Percentiles rank a stretch among this genome's conserved stretches.
phyloP scores from a whole-genome alignment of 768 basidiomycete genomes.

The Sutorius australiensis region DNA sequence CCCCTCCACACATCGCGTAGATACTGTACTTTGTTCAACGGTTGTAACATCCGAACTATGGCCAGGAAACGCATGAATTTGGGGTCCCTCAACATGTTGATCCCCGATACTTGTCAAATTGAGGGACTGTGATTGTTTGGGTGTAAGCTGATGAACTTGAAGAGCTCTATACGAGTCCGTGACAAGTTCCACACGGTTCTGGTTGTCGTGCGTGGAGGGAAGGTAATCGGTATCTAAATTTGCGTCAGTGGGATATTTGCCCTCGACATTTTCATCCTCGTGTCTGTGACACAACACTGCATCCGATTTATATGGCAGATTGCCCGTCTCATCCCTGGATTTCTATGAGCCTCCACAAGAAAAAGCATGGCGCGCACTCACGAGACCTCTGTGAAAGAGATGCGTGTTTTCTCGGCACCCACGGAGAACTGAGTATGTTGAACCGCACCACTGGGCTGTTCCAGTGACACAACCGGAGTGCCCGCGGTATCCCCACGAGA shows the following conservation, averaged over 20 bases:
- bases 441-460: background rate
- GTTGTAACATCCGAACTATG: background rate
- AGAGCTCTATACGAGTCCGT: background rate
- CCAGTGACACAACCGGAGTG: background rate
- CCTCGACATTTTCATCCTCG: background rate
- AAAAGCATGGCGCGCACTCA: background rate
- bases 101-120: background rate
- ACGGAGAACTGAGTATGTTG: background rate
- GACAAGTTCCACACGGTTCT: background rate
- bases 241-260: background rate
- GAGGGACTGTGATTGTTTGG: background rate
- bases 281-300: background rate
- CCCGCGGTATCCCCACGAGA: background rate
- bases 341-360: background rate
- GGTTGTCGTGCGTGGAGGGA: background rate
- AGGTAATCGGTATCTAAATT: background rate
- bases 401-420: background rate
- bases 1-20: background rate
- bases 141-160: background rate
- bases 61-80: background rate
- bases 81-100: background rate
- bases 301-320: background rate
- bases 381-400: background rate
- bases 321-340: background rate
- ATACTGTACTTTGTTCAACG: background rate